Conservation (phyloP, 495 filamentous ascomycete genomes). For the Sabuloglossum arenarium region DNA sequence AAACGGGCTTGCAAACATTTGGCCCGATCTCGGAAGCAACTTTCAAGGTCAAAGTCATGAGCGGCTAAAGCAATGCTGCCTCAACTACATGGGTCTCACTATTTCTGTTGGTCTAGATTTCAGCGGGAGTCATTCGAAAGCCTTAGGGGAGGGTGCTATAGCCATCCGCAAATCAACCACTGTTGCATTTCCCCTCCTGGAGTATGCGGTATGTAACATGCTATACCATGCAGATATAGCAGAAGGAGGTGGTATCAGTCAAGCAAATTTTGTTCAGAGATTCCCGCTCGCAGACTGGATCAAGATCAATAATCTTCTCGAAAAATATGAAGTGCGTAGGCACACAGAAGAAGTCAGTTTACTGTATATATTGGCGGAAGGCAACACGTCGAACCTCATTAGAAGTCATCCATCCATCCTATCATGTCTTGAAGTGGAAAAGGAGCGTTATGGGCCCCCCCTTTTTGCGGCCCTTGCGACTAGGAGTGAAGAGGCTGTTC, state of each 20-base stretch:
- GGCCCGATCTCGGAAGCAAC: conserved; percentile 10
- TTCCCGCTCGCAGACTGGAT: conserved; percentile 25
- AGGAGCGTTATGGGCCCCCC: too few relatives aligned
- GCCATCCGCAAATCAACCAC: conserved; percentile 7
- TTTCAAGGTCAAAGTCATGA: conserved; percentile 12
- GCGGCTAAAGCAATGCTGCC: too few relatives aligned
- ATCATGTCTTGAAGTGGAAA: too few relatives aligned
- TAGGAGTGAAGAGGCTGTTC: too few relatives aligned
- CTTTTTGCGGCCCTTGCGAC: too few relatives aligned
- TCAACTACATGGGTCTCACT: too few relatives aligned
- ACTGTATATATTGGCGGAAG: conserved; percentile 27
- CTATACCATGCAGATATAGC: conserved; percentile 25
- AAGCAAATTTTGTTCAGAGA: conserved; percentile 18
- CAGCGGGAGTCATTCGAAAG: conserved; percentile 10
- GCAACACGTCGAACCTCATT: conserved; percentile 21
- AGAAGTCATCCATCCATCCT: background rate
- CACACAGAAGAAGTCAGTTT: conserved; percentile 19
- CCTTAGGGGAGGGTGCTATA: conserved; percentile 6
- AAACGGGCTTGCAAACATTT: conserved; percentile 14
- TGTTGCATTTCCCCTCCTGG: conserved; percentile 20
- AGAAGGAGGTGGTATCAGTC: conserved; percentile 14
- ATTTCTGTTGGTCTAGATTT: conserved; percentile 17
- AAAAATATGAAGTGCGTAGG: conserved; percentile 13
- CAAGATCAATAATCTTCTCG: conserved; percentile 19
- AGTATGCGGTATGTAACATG: conserved; percentile 23